phyloP scores from a whole-genome alignment of 352 stramenopile genomes.

The Phytophthora kernoviae region DNA sequence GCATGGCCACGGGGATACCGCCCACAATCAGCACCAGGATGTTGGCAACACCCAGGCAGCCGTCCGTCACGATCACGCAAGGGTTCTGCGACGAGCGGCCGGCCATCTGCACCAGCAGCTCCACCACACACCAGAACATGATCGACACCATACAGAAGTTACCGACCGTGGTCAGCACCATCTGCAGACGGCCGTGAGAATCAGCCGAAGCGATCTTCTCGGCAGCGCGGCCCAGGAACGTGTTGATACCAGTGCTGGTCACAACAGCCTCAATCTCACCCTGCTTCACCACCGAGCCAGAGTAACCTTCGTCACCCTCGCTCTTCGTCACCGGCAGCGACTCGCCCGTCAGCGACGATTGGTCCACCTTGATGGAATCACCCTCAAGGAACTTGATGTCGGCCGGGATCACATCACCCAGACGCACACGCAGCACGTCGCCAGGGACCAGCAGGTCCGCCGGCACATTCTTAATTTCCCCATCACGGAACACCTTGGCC shows the following conservation, averaged over 20 bases:
- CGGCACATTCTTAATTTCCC: slow-evolving; percentile 66
- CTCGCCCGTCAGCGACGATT: slow-evolving; percentile 94
- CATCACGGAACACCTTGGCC: slow-evolving; percentile 84
- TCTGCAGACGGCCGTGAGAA: slow-evolving; percentile 85
- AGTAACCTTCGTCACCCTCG: slow-evolving; percentile 81
- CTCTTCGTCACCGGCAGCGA: slow-evolving; percentile 92
- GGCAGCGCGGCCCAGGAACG: slow-evolving; percentile 91
- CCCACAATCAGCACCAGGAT: slow-evolving; percentile 91
- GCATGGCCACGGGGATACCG: slow-evolving; percentile 94
- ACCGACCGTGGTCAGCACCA: slow-evolving; percentile 93
- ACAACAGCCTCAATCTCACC: slow-evolving; percentile 93
- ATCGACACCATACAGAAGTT: slow-evolving; percentile 91
- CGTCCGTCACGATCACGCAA: slow-evolving; percentile 81
- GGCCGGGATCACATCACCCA: slow-evolving; percentile 92
- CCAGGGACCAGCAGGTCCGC: slow-evolving; percentile 76
- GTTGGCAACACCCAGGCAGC: slow-evolving; percentile 70
- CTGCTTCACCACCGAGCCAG: slow-evolving; percentile 84
- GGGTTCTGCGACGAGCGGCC: slow-evolving; percentile 73
- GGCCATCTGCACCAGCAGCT: slow-evolving; percentile 86
- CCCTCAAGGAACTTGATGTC: slow-evolving; percentile 89
- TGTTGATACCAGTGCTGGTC: slow-evolving; percentile 86
- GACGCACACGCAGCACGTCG: slow-evolving; percentile 76
- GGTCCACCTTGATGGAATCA: slow-evolving; percentile 87
- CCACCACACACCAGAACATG: slow-evolving; percentile 85
- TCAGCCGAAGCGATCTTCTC: slow-evolving; percentile 80